Conservation (phyloP, 1,284 basidiomycete species). For the Peniophora sp. region DNA sequence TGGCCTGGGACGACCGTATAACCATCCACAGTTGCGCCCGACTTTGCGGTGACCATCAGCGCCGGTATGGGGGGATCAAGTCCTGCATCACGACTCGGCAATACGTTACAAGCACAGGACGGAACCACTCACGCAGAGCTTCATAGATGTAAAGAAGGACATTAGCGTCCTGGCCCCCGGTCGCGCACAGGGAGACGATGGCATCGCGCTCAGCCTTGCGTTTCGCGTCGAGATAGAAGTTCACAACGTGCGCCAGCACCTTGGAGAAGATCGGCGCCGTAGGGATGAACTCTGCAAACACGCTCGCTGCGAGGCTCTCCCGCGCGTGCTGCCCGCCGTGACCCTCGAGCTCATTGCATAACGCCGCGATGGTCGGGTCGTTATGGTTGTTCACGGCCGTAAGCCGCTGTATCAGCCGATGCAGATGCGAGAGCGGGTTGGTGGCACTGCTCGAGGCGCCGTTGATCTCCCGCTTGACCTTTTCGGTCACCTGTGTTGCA, state of each 20-base stretch:
- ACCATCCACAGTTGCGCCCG: conserved; percentile 17
- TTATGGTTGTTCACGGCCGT: conserved; percentile 15
- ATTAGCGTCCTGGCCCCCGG: conserved; percentile 14
- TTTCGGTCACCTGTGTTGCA: conserved; percentile 30
- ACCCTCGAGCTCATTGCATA: conserved; percentile 7
- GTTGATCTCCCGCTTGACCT: conserved; percentile 33
- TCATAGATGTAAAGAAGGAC: conserved; percentile 41
- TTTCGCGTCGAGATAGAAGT: conserved; percentile 51
- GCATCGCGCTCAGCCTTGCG: conserved; percentile 31
- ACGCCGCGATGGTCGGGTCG: conserved; percentile 10
- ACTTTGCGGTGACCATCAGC: conserved; percentile 30
- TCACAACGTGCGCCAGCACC: conserved; percentile 48
- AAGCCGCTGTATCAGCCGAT: conserved; percentile 12
- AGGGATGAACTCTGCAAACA: conserved; percentile 42
- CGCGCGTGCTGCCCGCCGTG: conserved; percentile 14
- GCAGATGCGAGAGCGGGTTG: conserved; percentile 2
- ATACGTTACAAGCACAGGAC: neutral
- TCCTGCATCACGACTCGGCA: conserved; percentile 4
- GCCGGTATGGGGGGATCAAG: conserved; percentile 25
- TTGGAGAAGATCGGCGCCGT: conserved; percentile 47
- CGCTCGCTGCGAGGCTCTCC: conserved; percentile 27
- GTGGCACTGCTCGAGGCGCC: neutral
- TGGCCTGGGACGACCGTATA: conserved; percentile 23
- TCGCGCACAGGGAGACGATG: conserved; percentile 26
- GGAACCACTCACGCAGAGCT: conserved; percentile 38